Evolutionary conservation across 306 rosid genomes (phyloP), one percentile per base, ranked within the genome.

Genomic region (Begonia fuchsioides): DNA sequence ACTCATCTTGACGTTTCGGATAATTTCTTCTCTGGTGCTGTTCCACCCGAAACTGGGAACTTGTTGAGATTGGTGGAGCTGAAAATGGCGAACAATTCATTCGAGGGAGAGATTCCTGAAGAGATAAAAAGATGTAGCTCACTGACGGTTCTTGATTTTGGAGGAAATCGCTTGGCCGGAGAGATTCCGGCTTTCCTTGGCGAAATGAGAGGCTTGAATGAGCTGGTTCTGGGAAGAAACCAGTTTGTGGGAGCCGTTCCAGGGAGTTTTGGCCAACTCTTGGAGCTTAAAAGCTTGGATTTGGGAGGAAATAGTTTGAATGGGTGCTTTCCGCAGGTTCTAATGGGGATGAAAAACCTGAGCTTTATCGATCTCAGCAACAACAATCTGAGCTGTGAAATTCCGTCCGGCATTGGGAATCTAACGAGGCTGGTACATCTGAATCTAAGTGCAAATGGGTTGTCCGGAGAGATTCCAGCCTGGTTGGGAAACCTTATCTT

Each of bases 371-470:
- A 87, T 57, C 93, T 87, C 45, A 75, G 94, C 44, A 74, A 72
- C 49, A 87, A 83, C 76, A 58, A 56, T 11, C 76, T 87, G 63
- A 65, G 69, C 0, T 94, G 94, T 48, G 73, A 59, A 49, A 51
- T 87, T 47, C 64, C 67, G 5, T n/a, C 43, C 0, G 72, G 61
- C 59, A 35, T 83, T 55, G 96, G 93, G 54, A 78, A 64, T 41
- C 67, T 87, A 53, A 78, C 74, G 60, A 62, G 67, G 35, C 66
- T 87, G 26, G 51, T 47, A 70, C 69, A 73, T 64, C 75, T 87
- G 53, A 87, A 87, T 80, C 72, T 87, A 39, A 87, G 96, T 67
- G 76, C 82, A 17, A 87, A 78, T 61, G 74, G 76, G 38, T 76
- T 87, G 57, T 83, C 79, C 0, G 96, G 94, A 56, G 63, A 55